Conservation (phyloP, 2,329 filamentous ascomycete genomes). For the Pestalotiopsis sp. region DNA sequence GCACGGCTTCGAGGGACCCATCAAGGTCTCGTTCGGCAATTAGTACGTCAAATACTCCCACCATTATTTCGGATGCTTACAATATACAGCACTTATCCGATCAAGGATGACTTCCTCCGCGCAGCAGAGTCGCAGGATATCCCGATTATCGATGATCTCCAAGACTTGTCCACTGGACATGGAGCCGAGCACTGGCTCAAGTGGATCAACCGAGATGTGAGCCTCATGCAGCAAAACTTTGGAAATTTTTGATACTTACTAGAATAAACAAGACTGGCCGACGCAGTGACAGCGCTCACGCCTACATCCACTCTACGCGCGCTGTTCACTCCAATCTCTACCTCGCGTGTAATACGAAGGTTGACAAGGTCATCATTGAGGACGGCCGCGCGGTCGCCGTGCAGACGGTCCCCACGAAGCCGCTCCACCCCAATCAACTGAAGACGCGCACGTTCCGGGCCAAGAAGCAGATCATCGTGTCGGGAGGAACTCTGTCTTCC, state of each 20-base stretch:
- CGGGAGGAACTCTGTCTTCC: conserved; percentile 72
- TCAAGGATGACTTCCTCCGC: conserved; percentile 79
- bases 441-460: conserved; percentile 62
- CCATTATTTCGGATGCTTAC: conserved; percentile 16
- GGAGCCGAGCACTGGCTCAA: conserved; percentile 84
- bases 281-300: conserved; percentile 76
- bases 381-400: conserved; percentile 73
- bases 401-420: conserved; percentile 70
- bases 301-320: conserved; percentile 76
- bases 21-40: conserved; percentile 81
- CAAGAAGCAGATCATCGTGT: conserved; percentile 74
- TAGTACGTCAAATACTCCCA: conserved; percentile 41
- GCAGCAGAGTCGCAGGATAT: conserved; percentile 75
- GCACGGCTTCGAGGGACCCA: conserved; percentile 78
- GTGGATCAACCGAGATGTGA: conserved; percentile 74
- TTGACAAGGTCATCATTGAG: conserved; percentile 76
- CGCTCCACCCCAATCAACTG: conserved; percentile 56
- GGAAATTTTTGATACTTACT: neutral
- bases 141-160: conserved; percentile 72
- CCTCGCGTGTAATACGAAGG: conserved; percentile 74
- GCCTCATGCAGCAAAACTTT: conserved; percentile 14
- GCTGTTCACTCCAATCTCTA: conserved; percentile 71
- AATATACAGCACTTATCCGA: conserved; percentile 63
- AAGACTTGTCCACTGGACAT: conserved; percentile 69
- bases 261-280: conserved; percentile 54